Conservation (phyloP, 2,329 filamentous ascomycete genomes). For the Hymenoscyphus occultus region DNA sequence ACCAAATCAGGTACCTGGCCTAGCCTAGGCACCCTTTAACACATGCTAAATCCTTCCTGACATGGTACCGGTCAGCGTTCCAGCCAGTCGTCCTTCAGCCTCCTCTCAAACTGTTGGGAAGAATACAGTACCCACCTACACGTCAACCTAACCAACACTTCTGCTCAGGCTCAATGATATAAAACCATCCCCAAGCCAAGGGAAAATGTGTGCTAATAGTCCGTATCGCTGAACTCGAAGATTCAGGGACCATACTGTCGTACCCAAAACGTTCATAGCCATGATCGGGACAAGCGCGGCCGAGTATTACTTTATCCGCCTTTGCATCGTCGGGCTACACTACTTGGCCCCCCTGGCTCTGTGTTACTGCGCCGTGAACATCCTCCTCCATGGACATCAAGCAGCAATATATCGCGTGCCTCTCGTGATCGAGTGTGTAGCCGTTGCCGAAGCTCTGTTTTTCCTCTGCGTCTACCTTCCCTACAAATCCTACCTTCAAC, state of each 20-base stretch:
- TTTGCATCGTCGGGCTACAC: slow-evolving; percentile 47
- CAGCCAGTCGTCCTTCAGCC: neutral
- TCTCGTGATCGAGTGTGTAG: slow-evolving; percentile 40
- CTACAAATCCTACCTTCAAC: slow-evolving; percentile 49
- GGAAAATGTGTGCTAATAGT: no score
- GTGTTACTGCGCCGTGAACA: slow-evolving; percentile 41
- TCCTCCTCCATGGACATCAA: slow-evolving; percentile 33
- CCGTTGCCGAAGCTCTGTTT: slow-evolving; percentile 51
- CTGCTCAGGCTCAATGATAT: no score
- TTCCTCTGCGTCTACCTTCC: slow-evolving; percentile 53
- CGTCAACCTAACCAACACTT: neutral
- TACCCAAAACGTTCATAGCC: slow-evolving; percentile 15
- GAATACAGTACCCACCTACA: neutral
- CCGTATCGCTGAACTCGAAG: no score
- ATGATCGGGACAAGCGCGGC: slow-evolving; percentile 37
- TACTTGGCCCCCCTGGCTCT: slow-evolving; percentile 49
- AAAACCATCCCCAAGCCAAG: no score
- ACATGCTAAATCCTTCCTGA: no score
- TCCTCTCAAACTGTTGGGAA: slow-evolving; percentile 5
- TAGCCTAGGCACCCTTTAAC: no score
- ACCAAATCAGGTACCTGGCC: no score
- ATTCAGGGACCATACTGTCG: no score
- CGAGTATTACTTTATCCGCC: slow-evolving; percentile 42
- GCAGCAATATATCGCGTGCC: slow-evolving; percentile 33
- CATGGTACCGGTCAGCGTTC: neutral